Base-by-base conservation (phyloP, 345 rosid species). In the Lumnitzera littorea region DNA sequence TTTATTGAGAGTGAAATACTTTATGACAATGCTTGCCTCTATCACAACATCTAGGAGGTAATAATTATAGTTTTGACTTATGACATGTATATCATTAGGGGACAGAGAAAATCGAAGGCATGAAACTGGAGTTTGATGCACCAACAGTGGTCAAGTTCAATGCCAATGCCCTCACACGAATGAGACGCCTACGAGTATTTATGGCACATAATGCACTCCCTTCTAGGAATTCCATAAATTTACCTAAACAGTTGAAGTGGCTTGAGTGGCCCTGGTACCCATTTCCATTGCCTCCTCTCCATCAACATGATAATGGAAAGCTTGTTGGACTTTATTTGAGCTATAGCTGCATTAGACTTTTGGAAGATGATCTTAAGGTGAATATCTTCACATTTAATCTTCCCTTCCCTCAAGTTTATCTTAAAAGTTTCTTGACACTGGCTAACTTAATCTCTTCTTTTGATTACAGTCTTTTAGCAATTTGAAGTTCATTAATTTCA, bases 131-230 rank as follows among this genome's bases (percentile, higher is more conserved):
- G 50, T 48, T 67, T 53, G 16, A 27, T 4, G 13, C 17, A 60
- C 58, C 49, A 14, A 4, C 41, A 46, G 71, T 54, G 5, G 57
- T 67, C 16, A 3, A 13, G 16, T 51, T 58, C 13, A 52, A 25
- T 50, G 52, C 58, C 47, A 5, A 48, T 13, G 64, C 64, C 51
- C 53, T 67, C 59, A 24, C 53, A n/a, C 52, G 16, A n/a, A 67
- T 67, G 64, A 47, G 0, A 16, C 16, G 48, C 12, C 49, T 67
- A 1, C 53, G 59, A 53, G 13, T 67, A 16, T 47, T 67, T 14
- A 53, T 52, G 3, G 64, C 46, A 12, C 5, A 0, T 48, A 67
- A 60, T 16, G 60, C 36, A 23, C n/a, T 17, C 15, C 41, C 17
- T 47, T 46, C 46, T 5, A 49, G 57, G 10, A 55, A 54, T 20